Evolutionary conservation across 441 rosid species (phyloP), one percentile per base, ranked within the genome.

Genomic region (Erysimum pusillum): DNA sequence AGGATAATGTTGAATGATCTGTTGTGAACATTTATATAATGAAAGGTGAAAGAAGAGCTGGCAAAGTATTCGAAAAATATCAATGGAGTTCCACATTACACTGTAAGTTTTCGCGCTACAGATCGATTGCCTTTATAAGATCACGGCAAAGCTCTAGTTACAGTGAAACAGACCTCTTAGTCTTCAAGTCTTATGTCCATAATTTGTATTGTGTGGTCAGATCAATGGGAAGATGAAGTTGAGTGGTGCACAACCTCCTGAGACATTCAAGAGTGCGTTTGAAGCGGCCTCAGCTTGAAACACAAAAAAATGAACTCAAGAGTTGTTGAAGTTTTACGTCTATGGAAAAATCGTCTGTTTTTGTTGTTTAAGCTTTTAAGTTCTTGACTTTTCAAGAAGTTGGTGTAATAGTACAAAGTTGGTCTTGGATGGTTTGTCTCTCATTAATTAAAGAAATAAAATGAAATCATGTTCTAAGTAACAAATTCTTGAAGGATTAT

Each of bases 201-300:
- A 32, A 17, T 25, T 67, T 69, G 32, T 28, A 28, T 51, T 65
- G 28, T 31, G 71, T 83, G 39, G 73, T 76, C 93, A 94, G 99
- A 84, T 94, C 46, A 89, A 91, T 8, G 94, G 91, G 52, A 92
- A 91, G 79, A 84, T 85, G 59, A 77, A 82, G 78, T 65, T 94
- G 66, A 91, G 91, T 10, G 98, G 99, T 3, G 98, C 90, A 0
- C 96, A 91, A 75, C 90, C 96, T 7, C 83, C 93, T 0, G 99
- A 92, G 79, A 86, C 76, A 17, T 94, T 91, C 83, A 76, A 73
- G n/a, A 81, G 82, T 66, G 96, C 97, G 72, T 92, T 92, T 68
- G 81, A 87, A 78, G 87, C 63, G 2, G 87, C 83, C 17, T 81
- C 82, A 46, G 81, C 77, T 39, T 86, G 69, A 82, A 20, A 22